Evolutionary conservation across 2,329 filamentous ascomycete species (phyloP).

Genomic region (Alternaria sp.): DNA sequence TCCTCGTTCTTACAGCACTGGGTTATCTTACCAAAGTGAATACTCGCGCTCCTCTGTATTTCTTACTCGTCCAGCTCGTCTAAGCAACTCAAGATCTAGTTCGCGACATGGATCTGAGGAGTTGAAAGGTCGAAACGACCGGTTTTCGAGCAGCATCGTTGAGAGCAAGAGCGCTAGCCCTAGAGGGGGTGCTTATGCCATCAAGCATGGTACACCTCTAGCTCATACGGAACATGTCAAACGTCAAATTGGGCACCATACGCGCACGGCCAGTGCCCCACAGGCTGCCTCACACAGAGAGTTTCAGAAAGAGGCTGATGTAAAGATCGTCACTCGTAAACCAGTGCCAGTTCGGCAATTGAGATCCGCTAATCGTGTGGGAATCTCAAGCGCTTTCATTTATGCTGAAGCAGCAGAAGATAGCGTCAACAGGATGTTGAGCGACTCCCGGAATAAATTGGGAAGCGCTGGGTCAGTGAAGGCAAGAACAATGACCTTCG

Average conservation of each 20-base stretch:
- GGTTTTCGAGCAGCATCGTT: constrained; percentile 11
- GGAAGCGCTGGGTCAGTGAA: constrained; percentile 4
- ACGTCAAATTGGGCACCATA: constrained; percentile 19
- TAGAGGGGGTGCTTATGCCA: constrained; percentile 36
- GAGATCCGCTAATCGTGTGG: constrained; percentile 22
- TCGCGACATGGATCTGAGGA: constrained; percentile 33
- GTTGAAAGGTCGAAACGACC: constrained; percentile 20
- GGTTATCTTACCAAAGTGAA: constrained; percentile 29
- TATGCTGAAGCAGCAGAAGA: constrained; percentile 15
- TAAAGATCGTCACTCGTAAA: constrained; percentile 8
- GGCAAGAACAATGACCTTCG: constrained; percentile 22
- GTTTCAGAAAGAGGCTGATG: constrained; percentile 26
- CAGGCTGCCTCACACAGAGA: constrained; percentile 16
- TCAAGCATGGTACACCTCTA: constrained; percentile 31
- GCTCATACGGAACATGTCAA: constrained; percentile 19
- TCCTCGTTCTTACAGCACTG: constrained; percentile 26
- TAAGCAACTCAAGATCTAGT: constrained; percentile 37
- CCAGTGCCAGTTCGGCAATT: constrained; percentile 21
- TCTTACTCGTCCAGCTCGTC: constrained; percentile 42
- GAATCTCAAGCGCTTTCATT: constrained; percentile 11
- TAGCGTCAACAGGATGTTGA: constrained; percentile 16
- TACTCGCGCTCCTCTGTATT: constrained; percentile 42
- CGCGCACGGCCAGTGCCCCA: constrained; percentile 29
- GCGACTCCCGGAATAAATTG: constrained; percentile 9
- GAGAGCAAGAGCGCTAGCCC: constrained; percentile 17